These are phyloP conservation scores for Spinellus fusiger DNA, from an alignment of 192 early-diverging fungal genomes.

Conservation along the genomic window DNA sequence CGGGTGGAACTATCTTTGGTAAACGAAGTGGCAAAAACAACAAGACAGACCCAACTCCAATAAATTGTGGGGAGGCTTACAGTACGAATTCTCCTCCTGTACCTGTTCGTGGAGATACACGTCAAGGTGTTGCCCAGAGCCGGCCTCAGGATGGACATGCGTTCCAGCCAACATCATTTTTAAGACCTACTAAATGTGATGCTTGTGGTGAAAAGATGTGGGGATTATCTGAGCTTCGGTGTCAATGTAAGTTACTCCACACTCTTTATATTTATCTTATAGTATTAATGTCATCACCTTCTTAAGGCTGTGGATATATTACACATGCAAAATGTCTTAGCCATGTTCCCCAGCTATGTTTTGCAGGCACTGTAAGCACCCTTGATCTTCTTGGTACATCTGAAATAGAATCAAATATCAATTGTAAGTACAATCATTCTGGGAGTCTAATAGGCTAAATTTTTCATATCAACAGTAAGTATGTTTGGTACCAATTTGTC, in stretches of 20 bases:
- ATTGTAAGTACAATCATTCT: background rate
- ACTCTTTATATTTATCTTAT: too few species aligned
- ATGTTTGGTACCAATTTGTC: slow-evolving; percentile 66
- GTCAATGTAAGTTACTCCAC: slow-evolving; percentile 32
- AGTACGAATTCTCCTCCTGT: background rate
- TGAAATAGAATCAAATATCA: slow-evolving; percentile 2
- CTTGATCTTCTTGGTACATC: slow-evolving; percentile 5
- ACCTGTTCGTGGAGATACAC: background rate
- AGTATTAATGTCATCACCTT: background rate
- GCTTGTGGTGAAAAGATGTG: slow-evolving; percentile 54
- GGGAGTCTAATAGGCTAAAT: background rate
- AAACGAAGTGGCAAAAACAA: slow-evolving; percentile 20
- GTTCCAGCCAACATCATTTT: slow-evolving; percentile 36
- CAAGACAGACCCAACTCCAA: background rate
- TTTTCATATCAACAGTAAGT: background rate
- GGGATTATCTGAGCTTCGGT: slow-evolving; percentile 42
- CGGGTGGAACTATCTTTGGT: slow-evolving; percentile 32
- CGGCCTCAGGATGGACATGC: slow-evolving; percentile 28
- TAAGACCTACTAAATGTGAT: slow-evolving; percentile 43
- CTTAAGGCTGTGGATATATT: slow-evolving; percentile 40
- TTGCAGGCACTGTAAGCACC: slow-evolving; percentile 12
- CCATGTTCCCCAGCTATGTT: slow-evolving; percentile 30
- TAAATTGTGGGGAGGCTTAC: background rate
- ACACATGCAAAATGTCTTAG: slow-evolving; percentile 40
- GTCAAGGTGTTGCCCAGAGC: background rate